Evolutionary conservation across 306 rosid genomes (phyloP).

Genomic region (Sphenostylis stenocarpa): DNA sequence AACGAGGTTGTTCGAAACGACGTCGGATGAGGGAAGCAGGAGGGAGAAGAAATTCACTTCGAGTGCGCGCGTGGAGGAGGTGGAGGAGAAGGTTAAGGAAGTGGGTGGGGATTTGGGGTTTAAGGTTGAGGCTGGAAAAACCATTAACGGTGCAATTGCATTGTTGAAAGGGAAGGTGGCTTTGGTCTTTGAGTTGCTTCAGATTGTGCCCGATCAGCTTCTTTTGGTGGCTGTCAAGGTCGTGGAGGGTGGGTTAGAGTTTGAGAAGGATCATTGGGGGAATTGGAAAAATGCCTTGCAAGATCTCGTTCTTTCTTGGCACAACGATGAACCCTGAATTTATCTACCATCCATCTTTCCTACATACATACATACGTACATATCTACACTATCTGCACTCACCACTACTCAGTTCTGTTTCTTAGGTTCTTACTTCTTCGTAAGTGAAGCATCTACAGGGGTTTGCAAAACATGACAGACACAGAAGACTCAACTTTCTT

Average conservation of each 20-base stretch:
- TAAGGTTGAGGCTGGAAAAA: slow-evolving; percentile 57
- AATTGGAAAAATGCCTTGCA: slow-evolving; percentile 45
- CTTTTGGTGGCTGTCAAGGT: slow-evolving; percentile 57
- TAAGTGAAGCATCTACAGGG: background rate
- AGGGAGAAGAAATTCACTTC: slow-evolving; percentile 59
- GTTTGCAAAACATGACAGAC: background rate
- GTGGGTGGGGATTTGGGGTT: slow-evolving; percentile 61
- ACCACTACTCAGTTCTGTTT: background rate
- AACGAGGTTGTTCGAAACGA: slow-evolving; percentile 67
- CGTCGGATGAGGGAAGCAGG: slow-evolving; percentile 7
- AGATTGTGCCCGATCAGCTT: slow-evolving; percentile 45
- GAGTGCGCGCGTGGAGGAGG: slow-evolving; percentile 33
- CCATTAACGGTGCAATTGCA: slow-evolving; percentile 46
- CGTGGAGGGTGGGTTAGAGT: slow-evolving; percentile 57
- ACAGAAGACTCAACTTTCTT: background rate
- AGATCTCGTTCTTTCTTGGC: slow-evolving; percentile 61
- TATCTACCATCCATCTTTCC: background rate
- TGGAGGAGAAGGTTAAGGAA: slow-evolving; percentile 56
- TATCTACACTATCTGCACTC: background rate
- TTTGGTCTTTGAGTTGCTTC: slow-evolving; percentile 51
- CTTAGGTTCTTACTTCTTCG: background rate
- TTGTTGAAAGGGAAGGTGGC: slow-evolving; percentile 65
- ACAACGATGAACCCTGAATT: background rate
- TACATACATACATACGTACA: background rate
- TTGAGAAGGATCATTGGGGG: slow-evolving; percentile 61